Conservation (phyloP, 352 stramenopile genomes). For the Phytophthora sansomeana region DNA sequence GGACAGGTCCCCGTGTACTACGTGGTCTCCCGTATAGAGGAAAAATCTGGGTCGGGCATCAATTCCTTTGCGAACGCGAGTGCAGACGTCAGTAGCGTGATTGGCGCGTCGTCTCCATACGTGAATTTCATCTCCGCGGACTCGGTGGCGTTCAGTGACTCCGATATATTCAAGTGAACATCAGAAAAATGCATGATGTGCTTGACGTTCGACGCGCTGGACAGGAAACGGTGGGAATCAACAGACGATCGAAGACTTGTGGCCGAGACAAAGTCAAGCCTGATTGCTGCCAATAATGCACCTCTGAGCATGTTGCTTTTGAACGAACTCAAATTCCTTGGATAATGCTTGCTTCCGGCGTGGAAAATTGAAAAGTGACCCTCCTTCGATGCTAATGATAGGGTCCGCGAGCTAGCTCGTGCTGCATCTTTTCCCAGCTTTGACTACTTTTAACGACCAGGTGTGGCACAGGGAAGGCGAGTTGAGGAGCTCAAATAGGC, state of each 20-base stretch:
- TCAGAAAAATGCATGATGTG: slow-evolving; percentile 84
- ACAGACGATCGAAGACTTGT: slow-evolving; percentile 10
- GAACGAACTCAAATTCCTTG: neutral
- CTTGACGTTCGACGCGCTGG: slow-evolving; percentile 30
- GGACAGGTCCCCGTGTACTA: slow-evolving; percentile 55
- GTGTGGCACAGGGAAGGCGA: too few relatives aligned
- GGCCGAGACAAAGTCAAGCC: neutral
- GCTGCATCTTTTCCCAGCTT: neutral
- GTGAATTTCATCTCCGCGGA: slow-evolving; percentile 39
- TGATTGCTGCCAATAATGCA: slow-evolving; percentile 3
- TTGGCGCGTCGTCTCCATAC: slow-evolving; percentile 57
- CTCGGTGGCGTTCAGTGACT: slow-evolving; percentile 42
- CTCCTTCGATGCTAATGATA: neutral
- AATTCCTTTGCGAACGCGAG: slow-evolving; percentile 66
- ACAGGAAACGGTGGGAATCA: neutral
- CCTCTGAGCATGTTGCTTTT: neutral
- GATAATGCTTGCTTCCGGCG: neutral
- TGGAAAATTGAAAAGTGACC: slow-evolving; percentile 3
- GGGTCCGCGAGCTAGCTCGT: neutral
- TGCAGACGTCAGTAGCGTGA: slow-evolving; percentile 63
- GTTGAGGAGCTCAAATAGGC: too few relatives aligned
- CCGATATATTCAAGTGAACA: slow-evolving; percentile 73
- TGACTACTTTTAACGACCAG: too few relatives aligned
- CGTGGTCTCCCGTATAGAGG: slow-evolving; percentile 81
- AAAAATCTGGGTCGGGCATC: slow-evolving; percentile 71